phyloP scores from a whole-genome alignment of 2,329 filamentous ascomycete species.

The Claviceps fusiformis region DNA sequence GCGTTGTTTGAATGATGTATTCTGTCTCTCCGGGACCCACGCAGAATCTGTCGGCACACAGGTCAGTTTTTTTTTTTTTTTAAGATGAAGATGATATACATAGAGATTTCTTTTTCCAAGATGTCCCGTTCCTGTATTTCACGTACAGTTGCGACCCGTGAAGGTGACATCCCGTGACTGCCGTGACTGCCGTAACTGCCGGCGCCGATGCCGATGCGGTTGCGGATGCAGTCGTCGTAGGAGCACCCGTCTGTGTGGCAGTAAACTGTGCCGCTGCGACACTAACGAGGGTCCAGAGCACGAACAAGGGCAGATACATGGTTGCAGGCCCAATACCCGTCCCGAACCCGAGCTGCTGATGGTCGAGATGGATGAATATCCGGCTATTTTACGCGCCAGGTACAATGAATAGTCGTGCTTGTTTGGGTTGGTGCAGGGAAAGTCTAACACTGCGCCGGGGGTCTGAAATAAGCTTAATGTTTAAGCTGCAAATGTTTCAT shows the following conservation, averaged over 20 bases:
- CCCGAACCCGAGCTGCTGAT: neutral
- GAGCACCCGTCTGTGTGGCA: conserved; percentile 19
- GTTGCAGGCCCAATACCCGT: neutral
- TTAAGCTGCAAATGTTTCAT: conserved; percentile 2
- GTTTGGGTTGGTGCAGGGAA: neutral
- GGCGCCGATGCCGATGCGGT: conserved; percentile 5
- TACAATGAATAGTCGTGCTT: neutral
- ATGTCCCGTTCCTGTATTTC: no score
- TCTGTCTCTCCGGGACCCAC: conserved; percentile 26
- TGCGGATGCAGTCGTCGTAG: conserved; percentile 10
- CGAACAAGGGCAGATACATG: conserved; percentile 2
- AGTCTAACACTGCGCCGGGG: neutral
- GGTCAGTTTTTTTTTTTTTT: neutral
- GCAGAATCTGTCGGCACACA: conserved; percentile 25
- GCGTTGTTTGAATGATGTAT: conserved; percentile 30
- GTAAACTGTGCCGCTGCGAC: conserved; percentile 11
- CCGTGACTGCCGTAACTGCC: conserved; percentile 24
- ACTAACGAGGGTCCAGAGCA: neutral
- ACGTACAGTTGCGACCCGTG: conserved; percentile 26
- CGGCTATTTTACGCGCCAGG: neutral
- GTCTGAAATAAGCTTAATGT: neutral
- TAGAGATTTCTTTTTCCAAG: no score
- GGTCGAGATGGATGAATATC: neutral
- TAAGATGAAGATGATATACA: no score
- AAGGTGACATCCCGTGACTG: conserved; percentile 27